phyloP scores from a whole-genome alignment of 176 grass and related monocot genomes.

The Triticum urartu region DNA sequence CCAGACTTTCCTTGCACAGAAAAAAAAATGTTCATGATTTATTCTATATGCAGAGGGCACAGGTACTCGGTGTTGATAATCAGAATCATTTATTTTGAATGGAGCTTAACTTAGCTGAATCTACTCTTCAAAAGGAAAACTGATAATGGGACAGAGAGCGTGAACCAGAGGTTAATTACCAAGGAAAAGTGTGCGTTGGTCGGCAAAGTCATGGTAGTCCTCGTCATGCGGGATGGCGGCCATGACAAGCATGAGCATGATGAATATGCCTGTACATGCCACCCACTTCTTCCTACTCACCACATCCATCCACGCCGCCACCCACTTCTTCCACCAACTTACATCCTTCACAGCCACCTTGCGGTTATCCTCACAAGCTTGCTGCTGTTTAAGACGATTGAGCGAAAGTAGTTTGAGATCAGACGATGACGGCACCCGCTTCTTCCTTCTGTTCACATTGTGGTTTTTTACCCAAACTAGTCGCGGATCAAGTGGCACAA shows the following conservation, averaged over 20 bases:
- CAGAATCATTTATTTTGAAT: background rate
- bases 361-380: background rate
- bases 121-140: background rate
- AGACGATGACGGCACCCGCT: too few relatives aligned
- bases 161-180: conserved; percentile 34
- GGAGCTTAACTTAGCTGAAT: background rate
- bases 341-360: conserved; percentile 26
- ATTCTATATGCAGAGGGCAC: background rate
- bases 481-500: too few relatives aligned
- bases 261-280: conserved; percentile 53
- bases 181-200: conserved; percentile 66
- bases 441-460: too few relatives aligned
- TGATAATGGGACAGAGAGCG: background rate
- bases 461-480: too few relatives aligned
- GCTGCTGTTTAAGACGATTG: background rate
- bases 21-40: background rate
- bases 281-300: conserved; percentile 39
- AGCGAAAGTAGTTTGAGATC: too few relatives aligned
- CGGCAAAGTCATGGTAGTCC: conserved; percentile 79
- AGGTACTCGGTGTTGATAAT: background rate
- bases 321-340: background rate
- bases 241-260: conserved; percentile 76
- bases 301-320: too few relatives aligned
- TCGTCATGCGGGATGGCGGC: conserved; percentile 73
- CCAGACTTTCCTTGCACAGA: background rate